Evolutionary conservation across 768 basidiomycete genomes (phyloP), one percentile per base, ranked within the genome.

Genomic region (Kondoa subrosea): DNA sequence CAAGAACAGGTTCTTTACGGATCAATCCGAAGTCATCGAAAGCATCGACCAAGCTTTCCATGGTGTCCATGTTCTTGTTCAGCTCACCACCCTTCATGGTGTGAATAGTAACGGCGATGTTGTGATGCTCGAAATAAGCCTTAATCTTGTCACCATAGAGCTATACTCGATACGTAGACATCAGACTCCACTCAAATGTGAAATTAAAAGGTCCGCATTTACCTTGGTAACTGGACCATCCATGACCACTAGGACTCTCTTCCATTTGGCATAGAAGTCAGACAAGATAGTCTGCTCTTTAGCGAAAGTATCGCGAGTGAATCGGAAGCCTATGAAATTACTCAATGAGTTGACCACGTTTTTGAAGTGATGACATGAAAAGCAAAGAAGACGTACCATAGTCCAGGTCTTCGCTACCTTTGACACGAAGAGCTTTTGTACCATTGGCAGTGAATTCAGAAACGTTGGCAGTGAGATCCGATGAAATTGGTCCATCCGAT

Each of bases 41-140:
- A 60, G 77, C 77, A 68, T 78, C 77, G 56, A 78, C 77, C 64
- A 78, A 74, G 56, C 76, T 75, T 64, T 75, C 73, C 74, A 78
- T 76, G 69, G 76, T 77, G 74, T 75, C 74, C 77, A 77, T 77
- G 67, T 74, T 78, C 75, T 78, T 78, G 74, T 78, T 71, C 27
- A 77, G 61, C 71, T 78, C 77, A 57, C 77, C 77, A 14, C 77
- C 77, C 27, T 76, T 76, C 72, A 78, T 73, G 57, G 76, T 66
- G 72, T 78, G 77, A 72, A 76, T 72, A 29, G 73, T 76, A 61
- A 75, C 69, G 34, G 71, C 71, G 57, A 77, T 73, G 32, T 73
- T 74, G 73, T 76, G 75, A 70, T 75, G 71, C 34, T 72, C 71
- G 66, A 78, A 78, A 76, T 78, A 77, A 57, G 68, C 66, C 70